A percentile compares a stretch with the other conserved stretches of the same genome.
Conservation (phyloP, 1,284 basidiomycete genomes). For the Cutaneotrichosporon sp. region DNA sequence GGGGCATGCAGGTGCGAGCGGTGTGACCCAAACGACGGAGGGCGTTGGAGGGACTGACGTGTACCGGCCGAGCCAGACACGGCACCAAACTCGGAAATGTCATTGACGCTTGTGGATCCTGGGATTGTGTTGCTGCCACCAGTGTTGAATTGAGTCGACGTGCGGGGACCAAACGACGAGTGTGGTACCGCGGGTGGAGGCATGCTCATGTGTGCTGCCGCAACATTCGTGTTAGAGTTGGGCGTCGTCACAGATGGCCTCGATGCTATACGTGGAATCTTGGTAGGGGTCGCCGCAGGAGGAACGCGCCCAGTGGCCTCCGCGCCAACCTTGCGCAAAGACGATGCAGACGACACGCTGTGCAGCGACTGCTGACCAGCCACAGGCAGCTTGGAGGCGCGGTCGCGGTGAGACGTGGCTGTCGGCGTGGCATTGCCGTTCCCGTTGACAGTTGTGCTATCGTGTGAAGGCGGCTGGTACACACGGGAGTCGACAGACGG, state of each 20-base stretch:
- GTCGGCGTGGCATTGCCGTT: conserved; percentile 7
- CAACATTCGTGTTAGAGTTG: conserved; percentile 22
- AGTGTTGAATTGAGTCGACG: not conserved
- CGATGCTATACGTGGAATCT: conserved; percentile 87
- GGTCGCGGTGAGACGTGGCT: conserved; percentile 28
- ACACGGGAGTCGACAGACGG: conserved; percentile 28
- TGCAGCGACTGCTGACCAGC: conserved; percentile 77
- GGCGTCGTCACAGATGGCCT: conserved; percentile 36
- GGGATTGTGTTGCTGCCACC: conserved; percentile 12
- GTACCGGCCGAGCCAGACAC: conserved; percentile 2
- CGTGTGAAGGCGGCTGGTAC: conserved; percentile 3
- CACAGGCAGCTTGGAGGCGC: conserved; percentile 67
- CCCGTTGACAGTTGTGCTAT: not conserved
- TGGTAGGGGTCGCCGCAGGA: conserved; percentile 65
- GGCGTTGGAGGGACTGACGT: conserved; percentile 23
- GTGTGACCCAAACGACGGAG: conserved; percentile 33
- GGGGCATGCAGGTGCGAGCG: conserved; percentile 44
- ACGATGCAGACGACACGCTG: conserved; percentile 47
- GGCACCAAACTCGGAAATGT: conserved; percentile 21
- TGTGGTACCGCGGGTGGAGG: conserved; percentile 33
- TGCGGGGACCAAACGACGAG: conserved; percentile 7
- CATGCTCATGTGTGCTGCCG: conserved; percentile 27
- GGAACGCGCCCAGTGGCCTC: conserved; percentile 22
- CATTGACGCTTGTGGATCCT: conserved; percentile 12
- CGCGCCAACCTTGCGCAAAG: conserved; percentile 28